A percentile compares a stretch with the other conserved stretches of the same genome.
Conservation (phyloP, 2,329 filamentous ascomycete species). For the Aspergillus costaricaensis region DNA sequence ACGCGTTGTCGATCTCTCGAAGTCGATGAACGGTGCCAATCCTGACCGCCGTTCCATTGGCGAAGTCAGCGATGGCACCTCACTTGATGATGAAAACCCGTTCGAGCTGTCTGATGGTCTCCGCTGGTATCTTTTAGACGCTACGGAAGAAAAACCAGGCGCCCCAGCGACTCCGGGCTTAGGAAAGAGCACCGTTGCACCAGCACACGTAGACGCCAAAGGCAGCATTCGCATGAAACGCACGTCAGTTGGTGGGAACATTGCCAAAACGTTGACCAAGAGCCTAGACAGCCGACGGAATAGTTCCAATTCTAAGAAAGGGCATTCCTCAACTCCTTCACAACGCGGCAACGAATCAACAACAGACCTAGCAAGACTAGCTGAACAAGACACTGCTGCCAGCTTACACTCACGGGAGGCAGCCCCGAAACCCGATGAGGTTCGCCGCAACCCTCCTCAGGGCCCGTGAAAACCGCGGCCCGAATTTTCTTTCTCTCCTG, state of each 20-base stretch:
- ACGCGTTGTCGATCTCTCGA: conserved; percentile 87
- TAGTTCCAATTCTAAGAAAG: conserved; percentile 81
- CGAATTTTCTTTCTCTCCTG: conserved; percentile 12
- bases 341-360: conserved; percentile 37
- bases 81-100: conserved; percentile 86
- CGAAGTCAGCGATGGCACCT: conserved; percentile 57
- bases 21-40: conserved; percentile 62
- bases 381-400: conserved; percentile 35
- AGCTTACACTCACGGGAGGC: conserved; percentile 39
- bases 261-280: conserved; percentile 77
- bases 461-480: conserved; percentile 40
- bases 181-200: conserved; percentile 87
- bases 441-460: conserved; percentile 50
- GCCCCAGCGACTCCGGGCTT: conserved; percentile 91
- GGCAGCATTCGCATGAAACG: conserved; percentile 61
- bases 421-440: conserved; percentile 48
- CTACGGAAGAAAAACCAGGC: conserved; percentile 85
- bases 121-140: conserved; percentile 94
- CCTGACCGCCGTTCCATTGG: conserved; percentile 55
- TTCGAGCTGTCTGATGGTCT: conserved; percentile 95
- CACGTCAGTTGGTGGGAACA: conserved; percentile 66
- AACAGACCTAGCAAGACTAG: conserved; percentile 38
- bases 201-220: conserved; percentile 81
- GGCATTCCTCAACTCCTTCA: conserved; percentile 39
- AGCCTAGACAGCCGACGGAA: conserved; percentile 89